Evolutionary conservation across 2,329 filamentous ascomycete species (phyloP), one percentile per base, ranked within the genome.

Genomic region (Trichoderma sp.): DNA sequence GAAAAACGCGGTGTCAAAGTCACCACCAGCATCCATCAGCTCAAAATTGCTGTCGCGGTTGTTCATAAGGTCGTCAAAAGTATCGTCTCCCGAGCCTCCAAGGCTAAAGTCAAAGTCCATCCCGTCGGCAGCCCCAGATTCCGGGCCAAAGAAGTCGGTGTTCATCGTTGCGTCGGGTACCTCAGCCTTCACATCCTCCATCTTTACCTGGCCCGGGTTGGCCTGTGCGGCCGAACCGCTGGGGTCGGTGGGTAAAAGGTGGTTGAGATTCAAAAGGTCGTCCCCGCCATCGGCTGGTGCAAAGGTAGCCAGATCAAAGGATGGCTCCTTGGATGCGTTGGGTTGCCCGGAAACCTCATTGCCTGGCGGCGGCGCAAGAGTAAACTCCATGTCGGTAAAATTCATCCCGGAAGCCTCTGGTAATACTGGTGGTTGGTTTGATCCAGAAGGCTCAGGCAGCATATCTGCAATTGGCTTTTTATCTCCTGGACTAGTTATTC

Each of bases 341-440:
- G 80, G 76, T 62, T 82, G 80, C 35, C 74, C 77, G 24, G 83
- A 78, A 31, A 77, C 64, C 77, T 81, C 81, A 74, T 81, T 81
- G 66, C 81, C 83, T 9, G 85, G 77, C 0, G 88, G 87, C 1
- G 88, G 86, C 2, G 87, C 89, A 5, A 90, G 83, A 0, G 87
- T 86, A 77, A 91, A 91, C 45, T 88, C 85, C 88, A 90, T 90
- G 77, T 90, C 85, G 16, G 89, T 90, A 78, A 90, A 91, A 76
- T 86, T 86, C 8, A 87, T 83, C 69, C 86, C 85, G n/a, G 85
- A 80, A 14, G 72, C 4, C 31, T 67, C 75, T 21, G 79, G 66
- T 65, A 79, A 71, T 24, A 69, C 76, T 5, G 79, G 9, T 16
- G 78, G 73, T 9, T 78, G 78, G 29, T 76, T 75, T 8, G 76